Evolutionary conservation across 176 grass and related monocot species (phyloP).

Genomic region (Cocos nucifera): DNA sequence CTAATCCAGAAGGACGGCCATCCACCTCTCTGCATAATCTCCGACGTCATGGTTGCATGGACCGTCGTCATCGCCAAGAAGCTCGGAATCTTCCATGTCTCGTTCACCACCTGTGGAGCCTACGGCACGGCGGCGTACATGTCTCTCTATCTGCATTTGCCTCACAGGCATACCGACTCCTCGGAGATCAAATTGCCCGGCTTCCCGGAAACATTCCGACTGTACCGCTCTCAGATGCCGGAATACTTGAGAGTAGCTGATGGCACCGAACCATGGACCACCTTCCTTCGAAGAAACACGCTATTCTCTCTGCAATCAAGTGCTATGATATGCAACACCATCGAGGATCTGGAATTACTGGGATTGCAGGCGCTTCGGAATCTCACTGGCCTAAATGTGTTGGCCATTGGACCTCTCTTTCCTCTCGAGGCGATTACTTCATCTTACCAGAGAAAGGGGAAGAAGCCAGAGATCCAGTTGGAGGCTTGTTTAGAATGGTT

Average conservation of each 20-base stretch:
- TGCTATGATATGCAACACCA: constrained; percentile 20
- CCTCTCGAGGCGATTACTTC: constrained; percentile 14
- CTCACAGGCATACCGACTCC: not conserved
- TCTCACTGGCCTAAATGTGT: constrained; percentile 13
- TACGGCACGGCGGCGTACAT: constrained; percentile 21
- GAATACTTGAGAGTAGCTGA: not conserved
- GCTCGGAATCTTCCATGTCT: constrained; percentile 26
- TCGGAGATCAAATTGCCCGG: constrained; percentile 12
- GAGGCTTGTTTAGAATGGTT: not conserved
- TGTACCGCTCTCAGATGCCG: constrained; percentile 5
- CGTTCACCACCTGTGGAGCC: constrained; percentile 29
- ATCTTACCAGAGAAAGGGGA: too few species aligned
- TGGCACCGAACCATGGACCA: not conserved
- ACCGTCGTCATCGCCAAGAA: constrained; percentile 23
- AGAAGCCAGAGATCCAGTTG: too few species aligned
- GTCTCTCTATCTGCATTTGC: constrained; percentile 18
- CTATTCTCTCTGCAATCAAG: constrained; percentile 12
- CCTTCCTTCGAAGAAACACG: constrained; percentile 6
- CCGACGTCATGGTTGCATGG: constrained; percentile 35
- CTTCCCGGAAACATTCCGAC: constrained; percentile 19
- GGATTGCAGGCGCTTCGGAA: constrained; percentile 21
- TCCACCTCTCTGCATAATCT: constrained; percentile 12
- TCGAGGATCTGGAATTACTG: constrained; percentile 24
- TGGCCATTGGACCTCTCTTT: not conserved
- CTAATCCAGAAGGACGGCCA: too few species aligned